A percentile compares a stretch with the other conserved stretches of the same genome.
Conservation (phyloP, 345 rosid species). For the Linum usitatissimum region DNA sequence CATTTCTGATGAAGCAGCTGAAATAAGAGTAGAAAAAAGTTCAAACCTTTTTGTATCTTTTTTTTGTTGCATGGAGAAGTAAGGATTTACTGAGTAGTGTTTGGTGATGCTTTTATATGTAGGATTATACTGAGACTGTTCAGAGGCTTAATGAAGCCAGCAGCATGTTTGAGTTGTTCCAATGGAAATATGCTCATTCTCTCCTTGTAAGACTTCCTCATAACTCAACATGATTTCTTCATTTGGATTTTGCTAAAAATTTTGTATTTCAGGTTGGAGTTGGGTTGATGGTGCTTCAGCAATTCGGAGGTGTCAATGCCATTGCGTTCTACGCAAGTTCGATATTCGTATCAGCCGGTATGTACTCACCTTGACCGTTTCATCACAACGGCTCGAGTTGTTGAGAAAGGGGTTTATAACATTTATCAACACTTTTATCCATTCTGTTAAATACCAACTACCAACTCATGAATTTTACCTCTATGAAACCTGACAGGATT, state of each 20-base stretch:
- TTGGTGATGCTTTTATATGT: not conserved
- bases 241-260: not conserved
- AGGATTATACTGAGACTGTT: conserved; percentile 24
- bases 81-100: not conserved
- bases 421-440: too few species aligned
- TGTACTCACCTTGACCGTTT: not conserved
- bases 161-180: conserved; percentile 19
- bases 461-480: too few species aligned
- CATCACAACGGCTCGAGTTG: too few species aligned
- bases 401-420: too few species aligned
- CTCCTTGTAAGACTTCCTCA: conserved; percentile 2
- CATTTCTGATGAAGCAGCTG: conserved; percentile 41
- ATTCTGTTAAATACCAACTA: too few species aligned
- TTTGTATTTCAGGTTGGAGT: conserved; percentile 25
- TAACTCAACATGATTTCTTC: not conserved
- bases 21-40: conserved; percentile 38
- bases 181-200: conserved; percentile 16
- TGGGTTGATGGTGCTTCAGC: conserved; percentile 31
- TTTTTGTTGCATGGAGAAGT: not conserved
- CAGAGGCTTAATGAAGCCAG: conserved; percentile 12
- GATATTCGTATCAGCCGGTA: conserved; percentile 48
- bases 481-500: conserved; percentile 35
- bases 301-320: conserved; percentile 36
- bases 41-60: not conserved
- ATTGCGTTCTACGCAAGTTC: conserved; percentile 44